Base-by-base conservation (phyloP, 2,329 filamentous ascomycete species). In the Reticulascus tulasneorum region DNA sequence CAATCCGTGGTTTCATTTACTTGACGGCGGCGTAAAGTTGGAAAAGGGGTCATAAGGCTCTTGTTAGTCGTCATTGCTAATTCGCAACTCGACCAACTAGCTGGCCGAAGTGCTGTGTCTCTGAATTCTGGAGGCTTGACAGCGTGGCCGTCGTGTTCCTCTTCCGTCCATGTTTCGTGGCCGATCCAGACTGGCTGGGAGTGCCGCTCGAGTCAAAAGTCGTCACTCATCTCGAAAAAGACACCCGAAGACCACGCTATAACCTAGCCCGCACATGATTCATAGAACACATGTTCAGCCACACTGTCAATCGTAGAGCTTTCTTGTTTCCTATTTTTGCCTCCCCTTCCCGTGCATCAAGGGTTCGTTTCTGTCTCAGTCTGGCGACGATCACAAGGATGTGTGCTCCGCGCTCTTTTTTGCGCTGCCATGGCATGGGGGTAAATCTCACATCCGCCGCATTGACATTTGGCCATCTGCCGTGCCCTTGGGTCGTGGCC, bases 321-420 rank as follows among this genome's bases (percentile, higher is more conserved):
- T 23, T 39, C n/a, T 35, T 39, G n/a, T 35, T 35, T 17, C 30
- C 23, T 19, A 9, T 15, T 23, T 17, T 10, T n/a, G n/a, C n/a
- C n/a, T n/a, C n/a, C n/a, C n/a, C n/a, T n/a, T n/a, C n/a, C n/a
- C n/a, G n/a, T n/a, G n/a, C n/a, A n/a, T n/a, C n/a, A 12, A 16
- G 22, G 6, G n/a, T 23, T 33, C 26, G 15, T 38, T 22, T 25
- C 13, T 41, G 39, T 39, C 39, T 39, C 30, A 31, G 29, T 33
- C 21, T 18, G 17, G 22, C 23, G 12, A 29, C 23, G n/a, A 37
- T 22, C 16, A n/a, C 15, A 18, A 34, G 35, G 18, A 26, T 12
- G 12, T 17, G 17, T 21, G 13, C 21, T n/a, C 35, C 19, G 29
- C 20, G 11, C 24, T 29, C n/a, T 12, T 33, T 9, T 23, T 28